phyloP scores from a whole-genome alignment of 768 basidiomycete species.

The Fomitopsis pulvina region DNA sequence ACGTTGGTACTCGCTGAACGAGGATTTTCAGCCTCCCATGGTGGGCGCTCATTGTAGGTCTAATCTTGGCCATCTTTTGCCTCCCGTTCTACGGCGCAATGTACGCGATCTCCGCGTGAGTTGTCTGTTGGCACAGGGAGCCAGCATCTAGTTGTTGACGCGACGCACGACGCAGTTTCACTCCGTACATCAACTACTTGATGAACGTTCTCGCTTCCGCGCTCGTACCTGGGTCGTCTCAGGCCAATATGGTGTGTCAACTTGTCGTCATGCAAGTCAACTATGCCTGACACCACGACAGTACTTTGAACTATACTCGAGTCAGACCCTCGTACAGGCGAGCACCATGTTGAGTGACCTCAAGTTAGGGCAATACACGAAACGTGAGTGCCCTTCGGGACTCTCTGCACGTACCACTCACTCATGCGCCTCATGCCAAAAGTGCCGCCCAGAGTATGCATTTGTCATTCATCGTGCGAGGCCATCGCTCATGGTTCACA shows the following conservation, averaged over 20 bases:
- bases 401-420: not conserved
- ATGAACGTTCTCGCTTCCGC: constrained; percentile 45
- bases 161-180: constrained; percentile 11
- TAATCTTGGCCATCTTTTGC: constrained; percentile 43
- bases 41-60: constrained; percentile 39
- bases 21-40: constrained; percentile 41
- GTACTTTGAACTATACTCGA: constrained; percentile 9
- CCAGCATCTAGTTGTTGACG: not conserved
- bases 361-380: constrained; percentile 48
- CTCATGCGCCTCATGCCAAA: no score
- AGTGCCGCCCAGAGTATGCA: no score
- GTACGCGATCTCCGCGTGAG: constrained; percentile 1
- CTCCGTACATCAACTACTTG: constrained; percentile 11
- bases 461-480: no score
- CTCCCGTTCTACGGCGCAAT: constrained; percentile 40
- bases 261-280: not conserved
- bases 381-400: constrained; percentile 26
- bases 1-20: not conserved
- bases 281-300: not conserved
- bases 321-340: constrained; percentile 31
- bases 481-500: no score
- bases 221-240: constrained; percentile 40
- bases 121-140: not conserved
- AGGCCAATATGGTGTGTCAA: constrained; percentile 42
- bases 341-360: constrained; percentile 45